phyloP scores from a whole-genome alignment of 139 green algal genomes.

The Chlamydomonas incerta region DNA sequence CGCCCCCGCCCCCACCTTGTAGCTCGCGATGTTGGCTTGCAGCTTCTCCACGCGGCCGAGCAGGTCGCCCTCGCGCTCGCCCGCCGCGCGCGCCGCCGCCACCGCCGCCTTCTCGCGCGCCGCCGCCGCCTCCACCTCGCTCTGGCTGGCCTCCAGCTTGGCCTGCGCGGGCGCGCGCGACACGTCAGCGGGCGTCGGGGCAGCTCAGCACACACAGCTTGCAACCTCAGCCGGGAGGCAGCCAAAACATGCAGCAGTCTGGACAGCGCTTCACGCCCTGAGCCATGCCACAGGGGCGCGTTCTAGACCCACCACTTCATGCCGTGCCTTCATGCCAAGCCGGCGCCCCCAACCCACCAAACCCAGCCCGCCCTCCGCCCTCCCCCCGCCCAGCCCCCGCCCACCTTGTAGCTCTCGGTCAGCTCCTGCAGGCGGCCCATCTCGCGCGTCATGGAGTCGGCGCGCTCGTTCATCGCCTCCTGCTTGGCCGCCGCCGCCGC shows the following conservation, averaged over 20 bases:
- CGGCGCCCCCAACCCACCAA: too few relatives aligned
- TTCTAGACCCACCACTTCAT: too few relatives aligned
- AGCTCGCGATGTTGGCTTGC: not conserved
- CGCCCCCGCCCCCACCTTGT: constrained; percentile 8
- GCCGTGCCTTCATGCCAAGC: too few relatives aligned
- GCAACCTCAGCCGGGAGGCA: too few relatives aligned
- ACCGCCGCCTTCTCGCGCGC: not conserved
- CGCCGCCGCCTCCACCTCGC: not conserved
- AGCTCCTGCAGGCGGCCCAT: constrained; percentile 20
- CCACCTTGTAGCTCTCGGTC: constrained; percentile 29
- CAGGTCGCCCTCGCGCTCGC: constrained; percentile 3
- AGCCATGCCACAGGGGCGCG: too few relatives aligned
- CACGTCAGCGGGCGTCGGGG: too few relatives aligned
- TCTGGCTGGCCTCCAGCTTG: not conserved
- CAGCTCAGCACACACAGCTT: too few relatives aligned
- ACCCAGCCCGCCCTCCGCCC: too few relatives aligned
- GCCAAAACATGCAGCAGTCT: too few relatives aligned
- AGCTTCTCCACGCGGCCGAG: constrained; percentile 10
- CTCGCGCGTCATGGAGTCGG: constrained; percentile 11
- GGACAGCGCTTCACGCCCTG: too few relatives aligned
- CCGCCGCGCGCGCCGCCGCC: not conserved
- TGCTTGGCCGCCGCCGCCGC: constrained; percentile 12
- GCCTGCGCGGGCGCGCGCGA: too few relatives aligned
- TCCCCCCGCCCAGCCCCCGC: too few relatives aligned
- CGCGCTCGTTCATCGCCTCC: constrained; percentile 18